Base-by-base conservation (phyloP, 2,329 filamentous ascomycete species). In the Colletotrichum australisinense region DNA sequence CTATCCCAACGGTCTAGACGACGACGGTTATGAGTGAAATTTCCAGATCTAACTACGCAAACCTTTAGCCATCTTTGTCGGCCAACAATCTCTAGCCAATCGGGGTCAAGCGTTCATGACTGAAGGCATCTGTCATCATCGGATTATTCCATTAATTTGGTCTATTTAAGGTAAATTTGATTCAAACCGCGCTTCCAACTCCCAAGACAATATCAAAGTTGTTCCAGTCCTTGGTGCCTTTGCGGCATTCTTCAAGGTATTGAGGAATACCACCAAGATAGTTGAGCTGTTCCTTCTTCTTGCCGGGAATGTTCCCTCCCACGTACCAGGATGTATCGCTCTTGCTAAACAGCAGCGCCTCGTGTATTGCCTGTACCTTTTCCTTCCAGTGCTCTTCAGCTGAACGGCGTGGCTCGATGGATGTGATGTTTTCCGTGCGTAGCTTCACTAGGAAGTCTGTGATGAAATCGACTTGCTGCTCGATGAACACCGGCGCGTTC, bases 281-380 rank as follows among this genome's bases (percentile, higher is more conserved):
- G 60, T 74, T 76, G 3, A 78, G 73, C 57, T 58, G 67, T 63
- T 78, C 75, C 35, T 59, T 56, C 57, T 68, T 74, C 62, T 78
- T 76, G 7, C 77, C 77, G 0, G 76, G 77, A 16, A 78, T 78
- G 55, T 78, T 78, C 32, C 58, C 74, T 2, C 77, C 77, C 22
- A 75, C 63, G n/a, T 76, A 78, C 76, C 76, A 74, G 28, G 72
- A 77, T 14, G 74, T 75, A 19, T 78, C 68, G 7, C 67, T 75
- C 12, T 68, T 67, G 9, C 58, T 56, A 26, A 76, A 70, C n/a
- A 78, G 74, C 0, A 73, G 74, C 30, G 66, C 64, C 38, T 78
- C 69, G 42, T 74, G 73, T 11, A 72, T 46, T 7, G 71, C 72
- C 11, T 74, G 56, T 46, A 77, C 58, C 12, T 30, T 22, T 19